These are phyloP conservation scores for Flaveria ramosissima DNA, from an alignment of 129 eudicot genomes.

Conservation along the genomic window DNA sequence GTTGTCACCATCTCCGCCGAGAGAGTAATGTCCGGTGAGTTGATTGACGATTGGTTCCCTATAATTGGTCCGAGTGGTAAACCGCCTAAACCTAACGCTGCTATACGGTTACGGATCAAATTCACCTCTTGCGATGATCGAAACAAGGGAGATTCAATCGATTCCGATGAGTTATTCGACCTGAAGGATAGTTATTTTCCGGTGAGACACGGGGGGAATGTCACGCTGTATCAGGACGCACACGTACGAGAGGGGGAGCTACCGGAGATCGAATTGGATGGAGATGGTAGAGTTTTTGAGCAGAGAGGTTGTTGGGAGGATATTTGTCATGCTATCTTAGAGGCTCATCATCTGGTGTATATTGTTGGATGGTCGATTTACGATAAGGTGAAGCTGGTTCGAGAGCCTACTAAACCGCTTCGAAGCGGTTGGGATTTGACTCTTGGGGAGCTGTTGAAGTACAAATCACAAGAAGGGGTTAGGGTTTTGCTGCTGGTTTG, in stretches of 20 bases:
- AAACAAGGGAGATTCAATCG: slow-evolving; percentile 24
- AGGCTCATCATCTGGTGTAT: slow-evolving; percentile 80
- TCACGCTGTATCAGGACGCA: slow-evolving; percentile 82
- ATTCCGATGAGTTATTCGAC: slow-evolving; percentile 35
- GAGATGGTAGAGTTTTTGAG: slow-evolving; percentile 27
- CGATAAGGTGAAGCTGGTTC: slow-evolving; percentile 78
- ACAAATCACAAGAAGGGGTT: slow-evolving; percentile 89
- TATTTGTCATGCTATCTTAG: slow-evolving; percentile 78
- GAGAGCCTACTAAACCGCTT: slow-evolving; percentile 62
- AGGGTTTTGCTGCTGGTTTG: slow-evolving; percentile 82
- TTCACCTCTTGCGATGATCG: slow-evolving; percentile 45
- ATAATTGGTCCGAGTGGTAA: slow-evolving; percentile 58
- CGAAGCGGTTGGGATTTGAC: slow-evolving; percentile 58
- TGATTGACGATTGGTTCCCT: slow-evolving; percentile 71
- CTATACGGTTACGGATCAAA: slow-evolving; percentile 46
- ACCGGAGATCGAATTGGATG: slow-evolving; percentile 60
- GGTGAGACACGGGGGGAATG: slow-evolving; percentile 61
- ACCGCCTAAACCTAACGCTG: slow-evolving; percentile 53
- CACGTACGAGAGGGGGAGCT: slow-evolving; percentile 49
- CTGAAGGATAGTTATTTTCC: slow-evolving; percentile 70
- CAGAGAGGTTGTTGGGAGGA: slow-evolving; percentile 83
- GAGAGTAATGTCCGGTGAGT: slow-evolving; percentile 50
- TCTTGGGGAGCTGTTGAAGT: slow-evolving; percentile 73
- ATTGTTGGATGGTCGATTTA: slow-evolving; percentile 82
- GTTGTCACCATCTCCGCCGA: slow-evolving; percentile 49